Conservation (phyloP, 208 protist species). For the Trypanosoma melophagium region DNA sequence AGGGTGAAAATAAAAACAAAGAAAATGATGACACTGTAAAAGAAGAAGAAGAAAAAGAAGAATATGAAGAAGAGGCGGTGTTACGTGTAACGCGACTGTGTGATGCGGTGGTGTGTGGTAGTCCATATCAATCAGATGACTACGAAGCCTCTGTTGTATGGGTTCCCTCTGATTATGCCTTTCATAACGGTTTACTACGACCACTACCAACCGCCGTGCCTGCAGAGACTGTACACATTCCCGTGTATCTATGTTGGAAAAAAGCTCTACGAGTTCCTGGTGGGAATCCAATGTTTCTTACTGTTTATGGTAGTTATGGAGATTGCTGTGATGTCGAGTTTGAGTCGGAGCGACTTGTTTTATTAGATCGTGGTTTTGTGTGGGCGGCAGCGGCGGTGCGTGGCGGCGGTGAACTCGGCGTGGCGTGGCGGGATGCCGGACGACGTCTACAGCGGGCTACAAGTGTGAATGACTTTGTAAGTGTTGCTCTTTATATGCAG, state of each 20-base stretch:
- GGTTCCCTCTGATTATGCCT: conserved; percentile 62
- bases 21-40: not conserved
- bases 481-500: conserved; percentile 59
- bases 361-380: conserved; percentile 82
- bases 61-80: not conserved
- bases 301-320: conserved; percentile 82
- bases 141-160: conserved; percentile 58
- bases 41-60: conserved; percentile 6
- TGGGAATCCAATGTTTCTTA: conserved; percentile 44
- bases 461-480: conserved; percentile 84
- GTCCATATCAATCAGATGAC: conserved; percentile 30
- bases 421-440: conserved; percentile 61
- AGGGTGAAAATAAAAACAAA: not conserved
- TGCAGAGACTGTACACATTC: conserved; percentile 27
- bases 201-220: conserved; percentile 30
- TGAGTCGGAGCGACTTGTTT: conserved; percentile 39
- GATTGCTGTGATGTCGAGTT: conserved; percentile 64
- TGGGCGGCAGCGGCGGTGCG: conserved; percentile 73
- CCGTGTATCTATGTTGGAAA: conserved; percentile 52
- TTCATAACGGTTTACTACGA: conserved; percentile 3
- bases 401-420: conserved; percentile 89
- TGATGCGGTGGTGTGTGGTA: conserved; percentile 35
- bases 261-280: conserved; percentile 15
- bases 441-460: conserved; percentile 58
- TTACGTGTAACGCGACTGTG: conserved; percentile 30